Conservation (phyloP, 2,329 filamentous ascomycete genomes). For the Penicillium verrucosum region DNA sequence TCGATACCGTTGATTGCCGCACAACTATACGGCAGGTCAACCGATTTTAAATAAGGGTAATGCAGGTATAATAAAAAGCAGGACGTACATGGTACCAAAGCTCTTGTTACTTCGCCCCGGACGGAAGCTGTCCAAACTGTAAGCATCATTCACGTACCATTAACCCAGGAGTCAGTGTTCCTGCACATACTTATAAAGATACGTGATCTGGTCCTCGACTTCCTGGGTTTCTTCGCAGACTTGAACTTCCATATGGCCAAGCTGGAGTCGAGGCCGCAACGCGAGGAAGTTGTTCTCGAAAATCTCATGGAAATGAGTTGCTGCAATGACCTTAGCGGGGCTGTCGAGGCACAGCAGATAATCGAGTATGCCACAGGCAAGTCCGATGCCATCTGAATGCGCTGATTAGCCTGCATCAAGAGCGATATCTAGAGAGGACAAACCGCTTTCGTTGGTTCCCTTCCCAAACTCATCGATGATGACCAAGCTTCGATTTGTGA, state of each 20-base stretch:
- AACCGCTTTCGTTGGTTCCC: slow-evolving; percentile 59
- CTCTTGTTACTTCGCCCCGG: slow-evolving; percentile 71
- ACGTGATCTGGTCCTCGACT: slow-evolving; percentile 54
- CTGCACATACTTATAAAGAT: slow-evolving; percentile 62
- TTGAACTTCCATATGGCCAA: slow-evolving; percentile 59
- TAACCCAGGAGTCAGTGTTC: not conserved
- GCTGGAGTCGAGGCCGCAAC: slow-evolving; percentile 46
- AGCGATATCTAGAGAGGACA: not conserved
- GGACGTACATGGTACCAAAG: slow-evolving; percentile 66
- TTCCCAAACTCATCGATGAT: slow-evolving; percentile 92
- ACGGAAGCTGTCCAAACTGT: slow-evolving; percentile 41
- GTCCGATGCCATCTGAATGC: slow-evolving; percentile 57
- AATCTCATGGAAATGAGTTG: slow-evolving; percentile 62
- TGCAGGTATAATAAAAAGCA: too few species aligned
- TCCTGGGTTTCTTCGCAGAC: slow-evolving; percentile 44
- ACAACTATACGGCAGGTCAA: slow-evolving; percentile 51
- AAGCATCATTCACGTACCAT: slow-evolving; percentile 1
- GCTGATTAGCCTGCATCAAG: slow-evolving; percentile 5
- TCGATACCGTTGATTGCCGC: slow-evolving; percentile 85
- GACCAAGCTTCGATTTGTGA: slow-evolving; percentile 72
- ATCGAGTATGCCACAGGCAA: slow-evolving; percentile 61
- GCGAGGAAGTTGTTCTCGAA: slow-evolving; percentile 53
- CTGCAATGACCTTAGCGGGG: slow-evolving; percentile 58
- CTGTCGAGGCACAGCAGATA: slow-evolving; percentile 51
- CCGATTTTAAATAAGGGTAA: not conserved